Evolutionary conservation across 441 rosid genomes (phyloP).

Genomic region (Eruca vesicaria): DNA sequence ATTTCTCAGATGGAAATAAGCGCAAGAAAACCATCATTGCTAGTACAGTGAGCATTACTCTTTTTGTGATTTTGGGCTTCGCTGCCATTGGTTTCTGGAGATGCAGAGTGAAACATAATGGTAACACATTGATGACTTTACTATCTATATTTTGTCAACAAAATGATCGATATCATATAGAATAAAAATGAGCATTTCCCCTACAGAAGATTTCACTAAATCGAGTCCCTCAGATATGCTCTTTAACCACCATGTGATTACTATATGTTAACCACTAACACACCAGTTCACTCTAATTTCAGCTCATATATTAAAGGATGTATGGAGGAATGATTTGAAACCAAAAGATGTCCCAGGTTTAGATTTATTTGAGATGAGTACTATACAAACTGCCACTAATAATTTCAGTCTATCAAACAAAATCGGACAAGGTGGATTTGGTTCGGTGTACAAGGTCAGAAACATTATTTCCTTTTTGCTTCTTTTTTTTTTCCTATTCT

Average conservation of each 20-base stretch:
- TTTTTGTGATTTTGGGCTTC: not conserved
- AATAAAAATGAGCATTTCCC: too few species aligned
- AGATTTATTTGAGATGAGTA: slow-evolving; percentile 9
- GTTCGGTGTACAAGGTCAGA: slow-evolving; percentile 18
- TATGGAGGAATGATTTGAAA: not conserved
- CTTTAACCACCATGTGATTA: too few species aligned
- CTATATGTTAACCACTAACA: too few species aligned
- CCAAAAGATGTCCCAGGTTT: not conserved
- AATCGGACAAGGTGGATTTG: slow-evolving; percentile 30
- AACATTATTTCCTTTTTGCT: too few species aligned
- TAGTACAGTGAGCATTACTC: slow-evolving; percentile 7
- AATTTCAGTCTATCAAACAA: slow-evolving; percentile 9
- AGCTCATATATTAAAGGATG: not conserved
- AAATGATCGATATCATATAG: too few species aligned
- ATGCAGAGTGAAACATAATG: slow-evolving; percentile 3
- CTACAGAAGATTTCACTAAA: too few species aligned
- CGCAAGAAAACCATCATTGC: not conserved
- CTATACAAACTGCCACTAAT: slow-evolving; percentile 14
- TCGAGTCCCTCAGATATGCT: too few species aligned
- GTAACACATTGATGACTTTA: not conserved
- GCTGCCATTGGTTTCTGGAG: slow-evolving; percentile 5
- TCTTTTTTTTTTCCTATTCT: not conserved
- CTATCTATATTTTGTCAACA: too few species aligned
- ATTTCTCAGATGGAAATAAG: slow-evolving; percentile 11
- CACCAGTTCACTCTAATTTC: too few species aligned